Base-by-base conservation (phyloP, 2,329 filamentous ascomycete species). In the Xylariaceae sp. region DNA sequence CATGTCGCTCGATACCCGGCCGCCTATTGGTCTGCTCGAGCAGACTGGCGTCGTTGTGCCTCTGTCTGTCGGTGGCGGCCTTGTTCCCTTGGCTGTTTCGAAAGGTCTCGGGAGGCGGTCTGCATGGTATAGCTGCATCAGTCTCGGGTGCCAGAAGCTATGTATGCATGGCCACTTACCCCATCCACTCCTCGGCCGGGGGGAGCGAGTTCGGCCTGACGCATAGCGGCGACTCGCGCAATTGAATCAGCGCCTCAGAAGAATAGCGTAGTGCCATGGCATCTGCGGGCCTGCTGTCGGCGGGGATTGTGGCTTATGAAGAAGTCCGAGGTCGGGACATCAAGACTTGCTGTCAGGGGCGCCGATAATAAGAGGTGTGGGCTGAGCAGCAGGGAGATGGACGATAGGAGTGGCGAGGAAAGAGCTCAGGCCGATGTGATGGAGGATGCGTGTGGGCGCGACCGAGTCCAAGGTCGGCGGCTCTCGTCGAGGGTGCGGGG, bases 121-220 rank as follows among this genome's bases (percentile, higher is more conserved):
- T 74, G 43, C 28, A 39, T 31, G 35, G 32, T 32, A 36, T n/a
- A 33, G 46, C 29, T 19, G 11, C 24, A 8, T 28, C 19, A 28
- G 18, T 25, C 27, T 18, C 28, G 14, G 19, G 29, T 19, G 14
- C 25, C 22, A 23, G 14, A 27, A n/a, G 22, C 23, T 12, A 33
- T 35, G 35, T 5, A 15, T 7, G 13, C 18, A 6, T 7, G 9
- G 10, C 9, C 31, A 61, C 75, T 56, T 69, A 94, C 83, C 90
- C 88, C 87, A 95, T 94, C 89, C 89, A 96, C 68, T 94, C 86
- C 64, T 94, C 87, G 43, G 82, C 75, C 17, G 87, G 83, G 45
- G 88, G 89, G 29, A 95, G 72, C 44, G 72, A 75, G 43, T 80
- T 67, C 29, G 90, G 90, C 61, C 85, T 93, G 49, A 73, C 67